Evolutionary conservation across 306 rosid genomes (phyloP), one percentile per base, ranked within the genome.

Genomic region (Malus sylvestris): DNA sequence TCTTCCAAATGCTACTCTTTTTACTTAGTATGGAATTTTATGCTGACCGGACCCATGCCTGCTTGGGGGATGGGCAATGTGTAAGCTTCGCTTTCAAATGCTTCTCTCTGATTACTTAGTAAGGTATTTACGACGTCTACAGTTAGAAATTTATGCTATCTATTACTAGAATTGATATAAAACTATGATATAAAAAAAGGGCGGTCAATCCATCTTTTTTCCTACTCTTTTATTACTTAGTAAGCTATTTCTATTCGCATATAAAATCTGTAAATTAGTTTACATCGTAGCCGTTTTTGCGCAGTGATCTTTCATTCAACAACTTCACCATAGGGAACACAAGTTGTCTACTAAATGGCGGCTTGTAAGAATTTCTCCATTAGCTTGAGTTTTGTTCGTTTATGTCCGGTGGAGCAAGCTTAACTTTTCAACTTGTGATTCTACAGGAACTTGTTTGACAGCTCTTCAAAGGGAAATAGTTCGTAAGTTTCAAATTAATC

Each of bases 281-380:
- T 38, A 7, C 72, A 72, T 64, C 44, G 15, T 67, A 9, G 70
- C 45, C 67, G 10, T 58, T 75, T 61, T 74, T 72, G 20, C n/a
- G 18, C 81, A 89, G 88, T 18, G 92, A 87, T 73, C 75, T 91
- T 66, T 87, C 93, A 35, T 86, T 81, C 49, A 92, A 92, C 82
- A 81, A 82, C 67, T 77, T 92, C 74, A 81, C 77, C 29, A 76
- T 81, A 42, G 80, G 29, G 68, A 83, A 62, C 20, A 61, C 72
- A 78, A 71, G 82, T 59, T 91, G 97, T 81, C 74, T 78, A 63
- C 66, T 79, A n/a, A 60, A 76, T 30, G 74, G 45, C 35, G 74
- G 45, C 68, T 35, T 86, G 97, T 91, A 86, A 89, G 97, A 74
- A 73, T 60, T 27, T 63, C 44, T 51, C 15, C 62, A 1, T 73